Evolutionary conservation across 139 green algal species (phyloP).

Genomic region (Tetratostichococcus sp.): DNA sequence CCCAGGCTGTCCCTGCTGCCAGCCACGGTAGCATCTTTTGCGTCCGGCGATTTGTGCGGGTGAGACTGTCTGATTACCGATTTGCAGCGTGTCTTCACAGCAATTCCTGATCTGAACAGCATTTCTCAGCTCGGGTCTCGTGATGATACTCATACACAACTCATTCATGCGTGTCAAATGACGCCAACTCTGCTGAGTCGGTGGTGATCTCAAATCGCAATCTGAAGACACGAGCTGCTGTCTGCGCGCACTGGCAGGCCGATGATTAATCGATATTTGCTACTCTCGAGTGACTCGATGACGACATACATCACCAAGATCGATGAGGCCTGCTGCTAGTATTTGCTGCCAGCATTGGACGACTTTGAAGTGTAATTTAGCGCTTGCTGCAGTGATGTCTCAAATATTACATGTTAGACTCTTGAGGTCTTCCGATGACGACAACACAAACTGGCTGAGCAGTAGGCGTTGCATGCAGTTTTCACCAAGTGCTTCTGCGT

Average conservation of each 20-base stretch:
- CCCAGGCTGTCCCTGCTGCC: background rate
- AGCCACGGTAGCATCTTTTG: background rate
- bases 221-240: background rate
- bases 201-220: background rate
- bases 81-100: too few species aligned
- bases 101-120: too few species aligned
- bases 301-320: slow-evolving; percentile 36
- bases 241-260: background rate
- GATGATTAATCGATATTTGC: slow-evolving; percentile 34
- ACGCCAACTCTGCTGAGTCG: background rate
- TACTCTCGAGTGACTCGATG: slow-evolving; percentile 31
- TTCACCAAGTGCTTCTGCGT: background rate
- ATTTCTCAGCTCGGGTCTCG: background rate
- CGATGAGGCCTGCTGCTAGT: slow-evolving; percentile 13
- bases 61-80: too few species aligned
- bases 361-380: background rate
- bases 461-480: slow-evolving; percentile 3
- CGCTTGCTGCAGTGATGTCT: background rate
- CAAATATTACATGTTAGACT: background rate
- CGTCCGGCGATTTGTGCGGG: too few species aligned
- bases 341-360: background rate
- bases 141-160: slow-evolving; percentile 7
- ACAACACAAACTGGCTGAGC: background rate
- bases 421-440: background rate
- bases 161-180: slow-evolving; percentile 38